Evolutionary conservation across 768 basidiomycete species (phyloP), one percentile per base, ranked within the genome.

Genomic region (Collybia nuda): DNA sequence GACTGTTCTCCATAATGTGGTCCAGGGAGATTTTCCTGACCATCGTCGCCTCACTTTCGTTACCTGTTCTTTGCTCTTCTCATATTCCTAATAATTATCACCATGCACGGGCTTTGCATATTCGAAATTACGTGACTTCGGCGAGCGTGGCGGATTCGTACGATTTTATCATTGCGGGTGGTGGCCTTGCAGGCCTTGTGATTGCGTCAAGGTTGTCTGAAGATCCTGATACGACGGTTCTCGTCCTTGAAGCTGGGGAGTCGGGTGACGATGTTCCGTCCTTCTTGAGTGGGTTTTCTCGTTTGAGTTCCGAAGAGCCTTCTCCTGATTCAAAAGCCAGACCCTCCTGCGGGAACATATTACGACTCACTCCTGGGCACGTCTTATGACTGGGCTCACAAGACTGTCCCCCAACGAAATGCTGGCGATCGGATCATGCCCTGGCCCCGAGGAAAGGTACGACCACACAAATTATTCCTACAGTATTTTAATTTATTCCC

Each of bases 361-460:
- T 82, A 74, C 60, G 56, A 71, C 42, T 78, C 79, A 12, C 67
- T 84, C 8, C 60, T 78, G 29, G 67, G 69, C 40, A 65, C 75
- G 1, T 54, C 69, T 12, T 78, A 82, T 63, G 81, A 85, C 63
- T 86, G 81, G 79, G 63, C 68, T 15, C 82, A 79, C 68, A 63
- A 64, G 38, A 81, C 81, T 14, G 67, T 70, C 5, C 62, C 75
- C 0, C 84, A 86, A 61, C 42, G 69, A 0, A 67, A 72, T 51
- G 70, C 74, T 19, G 65, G 61, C 26, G 71, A 73, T 48, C 73
- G 82, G 21, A 58, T 55, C 0, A 52, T 84, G 37, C 49, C 68
- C 3, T 86, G 85, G 80, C 80, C 85, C 4, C 74, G 81, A 32
- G 88, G 87, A 32, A 84, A 81, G 63, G 79, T 84, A 43, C 24